Conservation (phyloP, 2,329 filamentous ascomycete genomes). For the Massarina eburnea region DNA sequence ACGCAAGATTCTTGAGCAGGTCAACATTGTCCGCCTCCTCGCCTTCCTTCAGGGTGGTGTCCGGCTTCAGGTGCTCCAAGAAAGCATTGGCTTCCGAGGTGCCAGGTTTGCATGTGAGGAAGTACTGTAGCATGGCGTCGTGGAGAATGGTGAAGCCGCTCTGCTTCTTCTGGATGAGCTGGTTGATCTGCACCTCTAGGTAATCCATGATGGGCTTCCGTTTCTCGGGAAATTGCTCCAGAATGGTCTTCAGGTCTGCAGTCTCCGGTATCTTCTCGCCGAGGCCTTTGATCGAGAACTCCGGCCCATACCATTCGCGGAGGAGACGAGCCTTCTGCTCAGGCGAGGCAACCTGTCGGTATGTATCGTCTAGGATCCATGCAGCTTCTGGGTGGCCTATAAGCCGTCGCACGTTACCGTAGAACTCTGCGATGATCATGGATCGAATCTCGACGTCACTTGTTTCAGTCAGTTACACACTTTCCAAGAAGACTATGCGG, state of each 20-base stretch:
- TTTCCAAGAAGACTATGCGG: not conserved
- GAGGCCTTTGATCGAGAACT: constrained; percentile 78
- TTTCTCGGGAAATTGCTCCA: constrained; percentile 80
- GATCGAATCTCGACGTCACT: constrained; percentile 82
- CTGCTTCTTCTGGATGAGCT: constrained; percentile 92
- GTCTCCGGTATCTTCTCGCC: constrained; percentile 50
- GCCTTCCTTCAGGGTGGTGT: constrained; percentile 71
- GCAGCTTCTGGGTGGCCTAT: constrained; percentile 96
- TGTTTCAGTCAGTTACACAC: constrained; percentile 1
- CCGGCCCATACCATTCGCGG: constrained; percentile 94
- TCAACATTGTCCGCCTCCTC: constrained; percentile 55
- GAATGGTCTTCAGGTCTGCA: constrained; percentile 72
- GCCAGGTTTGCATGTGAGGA: constrained; percentile 73
- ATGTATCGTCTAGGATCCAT: constrained; percentile 98
- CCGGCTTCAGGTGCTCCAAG: constrained; percentile 84
- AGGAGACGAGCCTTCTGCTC: constrained; percentile 84
- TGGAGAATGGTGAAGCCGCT: constrained; percentile 97
- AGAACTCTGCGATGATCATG: constrained; percentile 90
- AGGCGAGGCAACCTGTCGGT: constrained; percentile 81
- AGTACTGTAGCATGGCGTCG: constrained; percentile 98
- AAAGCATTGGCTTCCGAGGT: constrained; percentile 85
- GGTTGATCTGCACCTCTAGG: constrained; percentile 83
- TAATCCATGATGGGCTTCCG: constrained; percentile 82
- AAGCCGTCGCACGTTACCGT: constrained; percentile 85
- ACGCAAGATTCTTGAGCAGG: constrained; percentile 90